Percentiles rank a stretch among this genome's conserved stretches.
Evolutionary conservation across 257 asterid genomes (phyloP).

Genomic region (Ilex asprella): DNA sequence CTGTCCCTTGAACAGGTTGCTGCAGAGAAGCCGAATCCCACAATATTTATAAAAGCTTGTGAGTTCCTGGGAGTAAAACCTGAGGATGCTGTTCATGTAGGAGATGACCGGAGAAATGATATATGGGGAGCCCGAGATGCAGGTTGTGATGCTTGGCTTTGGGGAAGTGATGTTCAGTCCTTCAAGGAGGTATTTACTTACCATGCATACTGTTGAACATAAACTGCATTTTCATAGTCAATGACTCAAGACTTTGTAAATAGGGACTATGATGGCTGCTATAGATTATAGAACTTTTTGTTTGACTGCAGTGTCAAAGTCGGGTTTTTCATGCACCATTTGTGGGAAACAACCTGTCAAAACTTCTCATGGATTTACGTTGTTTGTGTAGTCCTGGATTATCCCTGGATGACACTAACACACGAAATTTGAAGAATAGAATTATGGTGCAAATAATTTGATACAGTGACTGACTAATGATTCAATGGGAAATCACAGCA

Average conservation of each 20-base stretch:
- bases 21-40: slow-evolving; percentile 99
- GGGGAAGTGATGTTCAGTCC: slow-evolving; percentile 93
- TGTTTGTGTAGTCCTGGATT: too few relatives aligned
- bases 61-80: slow-evolving; percentile 83
- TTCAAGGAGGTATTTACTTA: slow-evolving; percentile 69
- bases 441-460: too few relatives aligned
- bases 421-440: too few relatives aligned
- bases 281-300: too few relatives aligned
- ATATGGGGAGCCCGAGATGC: slow-evolving; percentile 99
- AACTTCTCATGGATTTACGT: too few relatives aligned
- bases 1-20: slow-evolving; percentile 54
- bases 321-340: too few relatives aligned
- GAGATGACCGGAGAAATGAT: slow-evolving; percentile 96
- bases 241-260: neutral
- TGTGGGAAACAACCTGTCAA: too few relatives aligned
- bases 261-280: neutral
- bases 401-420: too few relatives aligned
- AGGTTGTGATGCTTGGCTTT: slow-evolving; percentile 98
- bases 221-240: neutral
- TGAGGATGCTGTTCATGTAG: slow-evolving; percentile 95
- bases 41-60: slow-evolving; percentile 87
- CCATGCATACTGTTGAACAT: neutral
- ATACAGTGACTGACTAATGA: too few relatives aligned
- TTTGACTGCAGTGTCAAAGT: neutral
- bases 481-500: too few relatives aligned